Conservation (phyloP, 805 yeast species). For the Grigorovia humatica region DNA sequence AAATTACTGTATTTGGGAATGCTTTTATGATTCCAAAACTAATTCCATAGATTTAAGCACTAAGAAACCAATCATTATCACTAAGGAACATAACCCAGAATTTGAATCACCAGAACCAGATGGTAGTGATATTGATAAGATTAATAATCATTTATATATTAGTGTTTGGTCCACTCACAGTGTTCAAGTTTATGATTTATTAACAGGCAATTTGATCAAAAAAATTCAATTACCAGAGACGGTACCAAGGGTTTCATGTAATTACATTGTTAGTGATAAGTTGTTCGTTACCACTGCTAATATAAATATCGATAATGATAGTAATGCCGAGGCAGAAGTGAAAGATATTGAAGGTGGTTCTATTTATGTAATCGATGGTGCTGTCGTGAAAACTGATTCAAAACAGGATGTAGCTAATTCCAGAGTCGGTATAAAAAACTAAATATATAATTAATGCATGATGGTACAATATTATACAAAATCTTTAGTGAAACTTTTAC, state of each 20-base stretch:
- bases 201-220: constrained; percentile 39
- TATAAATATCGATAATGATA: constrained; percentile 19
- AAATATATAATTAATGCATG: no score
- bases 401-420: no score
- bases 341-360: constrained; percentile 51
- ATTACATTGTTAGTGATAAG: constrained; percentile 59
- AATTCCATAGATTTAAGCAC: constrained; percentile 22
- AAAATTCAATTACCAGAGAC: constrained; percentile 48
- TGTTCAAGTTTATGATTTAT: constrained; percentile 45
- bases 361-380: constrained; percentile 32
- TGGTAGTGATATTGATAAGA: constrained; percentile 53
- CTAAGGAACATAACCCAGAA: constrained; percentile 17
- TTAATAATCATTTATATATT: constrained; percentile 44
- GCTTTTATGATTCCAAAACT: constrained; percentile 6
- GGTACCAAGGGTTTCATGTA: constrained; percentile 51
- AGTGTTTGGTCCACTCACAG: constrained; percentile 56
- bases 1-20: constrained; percentile 39
- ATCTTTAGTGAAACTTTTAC: no score
- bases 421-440: no score
- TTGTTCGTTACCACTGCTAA: constrained; percentile 63
- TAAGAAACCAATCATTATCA: constrained; percentile 30
- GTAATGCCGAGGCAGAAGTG: constrained; percentile 19
- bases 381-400: no score
- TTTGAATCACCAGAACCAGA: constrained; percentile 58
- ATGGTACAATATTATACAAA: no score